Percentiles rank a stretch among this genome's conserved stretches.
Conservation (phyloP, 768 basidiomycete species). For the Tubosaeta sp. region DNA sequence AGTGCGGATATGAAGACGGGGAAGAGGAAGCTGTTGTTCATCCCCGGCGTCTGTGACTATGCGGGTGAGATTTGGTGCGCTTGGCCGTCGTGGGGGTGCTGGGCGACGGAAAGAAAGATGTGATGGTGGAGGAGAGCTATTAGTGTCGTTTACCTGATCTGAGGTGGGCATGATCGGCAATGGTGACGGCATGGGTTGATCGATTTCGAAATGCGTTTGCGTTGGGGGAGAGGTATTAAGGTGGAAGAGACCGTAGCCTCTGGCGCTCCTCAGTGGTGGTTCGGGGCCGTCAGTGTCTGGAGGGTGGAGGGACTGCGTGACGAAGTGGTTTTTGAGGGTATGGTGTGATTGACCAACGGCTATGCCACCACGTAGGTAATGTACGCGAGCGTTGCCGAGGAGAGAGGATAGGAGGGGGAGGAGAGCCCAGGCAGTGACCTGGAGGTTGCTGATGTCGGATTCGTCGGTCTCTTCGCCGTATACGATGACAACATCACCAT, state of each 20-base stretch:
- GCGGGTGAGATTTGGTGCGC: slow-evolving; percentile 57
- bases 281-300: slow-evolving; percentile 8
- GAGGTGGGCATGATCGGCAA: slow-evolving; percentile 54
- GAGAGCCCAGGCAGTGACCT: slow-evolving; percentile 65
- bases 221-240: slow-evolving; percentile 56
- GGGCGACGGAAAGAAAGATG: slow-evolving; percentile 50
- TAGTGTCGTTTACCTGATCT: slow-evolving; percentile 36
- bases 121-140: slow-evolving; percentile 67
- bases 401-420: slow-evolving; percentile 60
- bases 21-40: slow-evolving; percentile 38
- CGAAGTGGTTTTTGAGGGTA: slow-evolving; percentile 49
- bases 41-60: slow-evolving; percentile 55
- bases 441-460: slow-evolving; percentile 52
- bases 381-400: slow-evolving; percentile 48
- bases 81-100: slow-evolving; percentile 54
- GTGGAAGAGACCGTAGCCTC: slow-evolving; percentile 58
- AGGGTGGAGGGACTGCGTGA: slow-evolving; percentile 19
- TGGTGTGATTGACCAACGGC: slow-evolving; percentile 56
- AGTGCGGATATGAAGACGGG: slow-evolving; percentile 60
- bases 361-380: slow-evolving; percentile 74
- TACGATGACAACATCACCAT: slow-evolving; percentile 65
- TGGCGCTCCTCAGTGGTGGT: slow-evolving; percentile 26
- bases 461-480: slow-evolving; percentile 78
- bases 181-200: slow-evolving; percentile 48
- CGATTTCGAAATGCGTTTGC: slow-evolving; percentile 56